These are phyloP conservation scores for Fusarium chlamydosporum DNA, from an alignment of 2,329 filamentous ascomycete genomes.

Conservation along the genomic window DNA sequence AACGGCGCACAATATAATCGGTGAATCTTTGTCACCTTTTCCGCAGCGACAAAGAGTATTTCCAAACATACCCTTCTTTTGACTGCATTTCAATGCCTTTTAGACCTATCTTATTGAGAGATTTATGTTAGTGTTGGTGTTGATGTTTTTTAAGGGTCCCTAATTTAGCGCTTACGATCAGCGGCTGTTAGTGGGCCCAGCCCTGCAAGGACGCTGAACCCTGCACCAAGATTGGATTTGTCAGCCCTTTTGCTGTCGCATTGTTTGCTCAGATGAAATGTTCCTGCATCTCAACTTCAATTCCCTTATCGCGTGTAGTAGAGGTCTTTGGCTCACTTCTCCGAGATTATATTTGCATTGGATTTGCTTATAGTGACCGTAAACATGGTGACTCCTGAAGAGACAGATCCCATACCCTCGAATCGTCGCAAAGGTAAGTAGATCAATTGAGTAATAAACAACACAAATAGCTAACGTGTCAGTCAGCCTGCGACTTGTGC, in stretches of 20 bases:
- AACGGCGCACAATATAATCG: neutral
- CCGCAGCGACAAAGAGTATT: too few relatives aligned
- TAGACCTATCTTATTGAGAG: too few relatives aligned
- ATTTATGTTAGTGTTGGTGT: too few relatives aligned
- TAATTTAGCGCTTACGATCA: slow-evolving; percentile 26
- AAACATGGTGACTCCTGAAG: slow-evolving; percentile 30
- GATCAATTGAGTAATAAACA: neutral
- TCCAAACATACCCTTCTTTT: too few relatives aligned
- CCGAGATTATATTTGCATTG: too few relatives aligned
- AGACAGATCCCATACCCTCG: slow-evolving; percentile 31
- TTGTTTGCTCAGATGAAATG: neutral
- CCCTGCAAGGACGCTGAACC: neutral
- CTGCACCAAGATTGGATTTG: slow-evolving; percentile 32
- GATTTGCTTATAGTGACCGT: too few relatives aligned
- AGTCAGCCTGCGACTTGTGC: slow-evolving; percentile 60
- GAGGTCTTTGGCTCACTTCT: too few relatives aligned
- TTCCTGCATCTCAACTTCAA: slow-evolving; percentile 5
- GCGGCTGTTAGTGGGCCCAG: neutral
- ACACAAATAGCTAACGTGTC: neutral
- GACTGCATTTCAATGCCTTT: too few relatives aligned
- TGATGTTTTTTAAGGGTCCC: neutral
- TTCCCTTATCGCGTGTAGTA: neutral
- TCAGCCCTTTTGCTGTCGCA: slow-evolving; percentile 26
- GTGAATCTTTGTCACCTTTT: too few relatives aligned
- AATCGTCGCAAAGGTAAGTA: slow-evolving; percentile 46